Evolutionary conservation across 371 early-diverging fungal species (phyloP).

Genomic region (Rhizopus arrhizus): DNA sequence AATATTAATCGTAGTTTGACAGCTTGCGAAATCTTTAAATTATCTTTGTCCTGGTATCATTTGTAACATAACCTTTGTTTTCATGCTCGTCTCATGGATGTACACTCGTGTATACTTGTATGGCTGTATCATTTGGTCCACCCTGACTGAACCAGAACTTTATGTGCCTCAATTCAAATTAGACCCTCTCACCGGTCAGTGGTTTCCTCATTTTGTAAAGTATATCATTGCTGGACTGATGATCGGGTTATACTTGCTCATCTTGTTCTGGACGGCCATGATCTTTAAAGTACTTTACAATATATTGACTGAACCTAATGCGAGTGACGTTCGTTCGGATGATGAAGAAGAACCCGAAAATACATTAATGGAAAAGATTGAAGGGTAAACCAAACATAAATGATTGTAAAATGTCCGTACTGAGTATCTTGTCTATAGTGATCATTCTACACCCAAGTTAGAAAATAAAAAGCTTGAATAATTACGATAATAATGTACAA

Average conservation of each 20-base stretch:
- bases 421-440: slow-evolving; percentile 8
- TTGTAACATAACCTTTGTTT: slow-evolving; percentile 63
- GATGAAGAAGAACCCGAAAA: slow-evolving; percentile 48
- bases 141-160: slow-evolving; percentile 46
- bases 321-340: slow-evolving; percentile 68
- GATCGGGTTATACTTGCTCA: slow-evolving; percentile 45
- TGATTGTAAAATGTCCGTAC: no score
- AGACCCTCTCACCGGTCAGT: slow-evolving; percentile 49
- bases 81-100: slow-evolving; percentile 73
- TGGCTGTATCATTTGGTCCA: slow-evolving; percentile 52
- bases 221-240: slow-evolving; percentile 54
- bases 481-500: slow-evolving; percentile 14
- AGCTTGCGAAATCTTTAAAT: slow-evolving; percentile 66
- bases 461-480: slow-evolving; percentile 7
- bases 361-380: slow-evolving; percentile 31
- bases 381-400: slow-evolving; percentile 19
- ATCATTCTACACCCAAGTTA: slow-evolving; percentile 25
- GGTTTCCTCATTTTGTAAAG: slow-evolving; percentile 52
- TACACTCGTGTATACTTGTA: slow-evolving; percentile 70
- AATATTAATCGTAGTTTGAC: slow-evolving; percentile 1
- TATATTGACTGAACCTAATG: slow-evolving; percentile 57
- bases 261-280: slow-evolving; percentile 68
- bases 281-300: slow-evolving; percentile 64
- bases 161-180: slow-evolving; percentile 46
- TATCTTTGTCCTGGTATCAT: slow-evolving; percentile 50